phyloP scores from a whole-genome alignment of 1,139 yeast species.

The Insectozyma bohioensis region DNA sequence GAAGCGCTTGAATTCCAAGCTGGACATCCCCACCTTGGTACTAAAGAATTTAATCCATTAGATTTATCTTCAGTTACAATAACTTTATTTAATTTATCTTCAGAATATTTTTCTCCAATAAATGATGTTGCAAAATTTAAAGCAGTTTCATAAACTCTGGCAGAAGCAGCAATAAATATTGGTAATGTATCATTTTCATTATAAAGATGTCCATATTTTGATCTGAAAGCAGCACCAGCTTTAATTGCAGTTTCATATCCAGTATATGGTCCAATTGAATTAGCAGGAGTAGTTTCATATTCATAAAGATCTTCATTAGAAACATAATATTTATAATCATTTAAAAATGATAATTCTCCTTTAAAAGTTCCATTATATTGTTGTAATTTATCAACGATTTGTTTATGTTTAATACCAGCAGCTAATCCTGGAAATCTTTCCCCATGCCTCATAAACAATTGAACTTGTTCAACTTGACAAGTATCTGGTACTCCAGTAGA shows the following conservation, averaged over 20 bases:
- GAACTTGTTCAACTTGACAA: slow-evolving; percentile 65
- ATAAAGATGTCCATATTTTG: slow-evolving; percentile 30
- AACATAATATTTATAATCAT: slow-evolving; percentile 35
- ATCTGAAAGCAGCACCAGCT: slow-evolving; percentile 35
- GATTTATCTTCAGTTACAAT: slow-evolving; percentile 27
- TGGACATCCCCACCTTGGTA: slow-evolving; percentile 29
- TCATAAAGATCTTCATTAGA: slow-evolving; percentile 25
- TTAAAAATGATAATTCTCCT: slow-evolving; percentile 34
- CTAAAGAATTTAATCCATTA: slow-evolving; percentile 39
- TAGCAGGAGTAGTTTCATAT: slow-evolving; percentile 28
- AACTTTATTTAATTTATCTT: slow-evolving; percentile 20
- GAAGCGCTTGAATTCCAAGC: slow-evolving; percentile 12
- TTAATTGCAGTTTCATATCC: slow-evolving; percentile 33
- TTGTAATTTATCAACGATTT: slow-evolving; percentile 21
- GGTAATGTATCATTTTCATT: slow-evolving; percentile 21
- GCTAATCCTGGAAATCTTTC: slow-evolving; percentile 59
- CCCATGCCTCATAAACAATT: slow-evolving; percentile 65
- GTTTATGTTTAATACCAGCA: slow-evolving; percentile 25
- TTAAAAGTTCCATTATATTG: slow-evolving; percentile 24
- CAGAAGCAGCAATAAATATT: slow-evolving; percentile 34
- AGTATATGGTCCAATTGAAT: slow-evolving; percentile 27
- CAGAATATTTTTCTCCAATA: slow-evolving; percentile 24
- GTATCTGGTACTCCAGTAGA: slow-evolving; percentile 48
- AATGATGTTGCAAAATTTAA: slow-evolving; percentile 34
- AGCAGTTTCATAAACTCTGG: slow-evolving; percentile 31